Base-by-base conservation (phyloP, 2,329 filamentous ascomycete species). In the Aspergillus pseudoglaucus region DNA sequence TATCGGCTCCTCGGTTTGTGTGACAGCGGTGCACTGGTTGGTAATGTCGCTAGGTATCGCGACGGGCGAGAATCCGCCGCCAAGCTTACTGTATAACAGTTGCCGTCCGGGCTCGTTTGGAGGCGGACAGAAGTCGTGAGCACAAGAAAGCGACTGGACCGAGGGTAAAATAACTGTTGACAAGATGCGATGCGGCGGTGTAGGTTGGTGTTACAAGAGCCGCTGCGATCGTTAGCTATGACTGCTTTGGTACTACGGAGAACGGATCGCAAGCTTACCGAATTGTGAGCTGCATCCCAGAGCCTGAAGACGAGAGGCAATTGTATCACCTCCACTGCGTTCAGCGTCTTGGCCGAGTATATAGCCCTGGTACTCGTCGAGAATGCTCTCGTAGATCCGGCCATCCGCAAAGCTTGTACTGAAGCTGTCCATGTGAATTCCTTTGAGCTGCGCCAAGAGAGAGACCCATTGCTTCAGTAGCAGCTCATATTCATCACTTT, bases 71-170 rank as follows among this genome's bases (percentile, higher is more conserved):
- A 10, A 53, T 55, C 18, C 53, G 55, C 47, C 80, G 74, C 67
- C 75, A 83, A 6, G 70, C 69, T 14, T 67, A 65, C 57, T 84
- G 80, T 14, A 84, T 72, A 0, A 68, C 67, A 2, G 67, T 59
- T 0, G 79, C 79, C 2, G 80, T 80, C 39, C 75, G 72, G 48
- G 72, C 67, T 10, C 65, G 66, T 47, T 70, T 70, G 1, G 74
- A 73, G 5, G 79, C 69, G 0, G 75, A 73, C 3, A 84, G 67
- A 1, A 84, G 66, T 37, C 80, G 73, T 3, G 78, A 81, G 38
- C 79, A 80, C 5, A 84, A 72, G 59, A 83, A 83, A 3, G 79
- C 73, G 6, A 84, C 73, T 2, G 77, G 74, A 2, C 77, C 74
- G 22, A 82, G 60, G 0, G 77, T 80, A 52, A 80, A 82, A 54